Evolutionary conservation across 768 basidiomycete species (phyloP).

Genomic region (Mycena kentingensis): DNA sequence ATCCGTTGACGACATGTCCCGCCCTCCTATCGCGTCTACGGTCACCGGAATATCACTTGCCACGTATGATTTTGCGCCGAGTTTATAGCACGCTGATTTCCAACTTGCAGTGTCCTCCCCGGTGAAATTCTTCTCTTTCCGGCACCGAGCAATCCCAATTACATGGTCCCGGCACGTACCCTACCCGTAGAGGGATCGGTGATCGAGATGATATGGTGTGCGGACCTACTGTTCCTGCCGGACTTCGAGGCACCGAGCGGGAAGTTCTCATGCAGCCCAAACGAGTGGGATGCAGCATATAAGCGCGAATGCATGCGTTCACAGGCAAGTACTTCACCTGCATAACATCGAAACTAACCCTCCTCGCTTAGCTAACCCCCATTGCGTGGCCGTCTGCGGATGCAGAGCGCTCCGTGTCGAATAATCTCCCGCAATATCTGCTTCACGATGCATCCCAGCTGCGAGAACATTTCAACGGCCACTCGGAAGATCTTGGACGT

Average conservation of each 20-base stretch:
- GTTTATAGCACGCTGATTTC: too few species aligned
- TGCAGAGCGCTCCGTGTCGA: too few species aligned
- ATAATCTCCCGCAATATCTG: too few species aligned
- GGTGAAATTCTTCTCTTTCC: not conserved
- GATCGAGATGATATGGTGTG: not conserved
- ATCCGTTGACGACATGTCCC: not conserved
- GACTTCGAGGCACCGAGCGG: not conserved
- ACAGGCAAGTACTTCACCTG: not conserved
- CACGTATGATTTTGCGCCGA: too few species aligned
- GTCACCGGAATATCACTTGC: not conserved
- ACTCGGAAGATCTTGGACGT: too few species aligned
- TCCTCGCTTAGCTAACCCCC: not conserved
- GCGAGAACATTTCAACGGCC: too few species aligned
- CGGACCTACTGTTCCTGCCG: not conserved
- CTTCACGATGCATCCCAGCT: too few species aligned
- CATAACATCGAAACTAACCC: not conserved
- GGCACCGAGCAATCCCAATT: not conserved
- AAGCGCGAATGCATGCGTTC: not conserved
- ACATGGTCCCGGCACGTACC: not conserved
- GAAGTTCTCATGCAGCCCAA: not conserved
- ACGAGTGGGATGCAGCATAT: not conserved
- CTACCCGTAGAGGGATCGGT: not conserved
- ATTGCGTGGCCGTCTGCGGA: too few species aligned
- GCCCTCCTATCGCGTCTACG: not conserved
- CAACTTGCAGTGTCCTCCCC: too few species aligned